These are phyloP conservation scores for Claviceps pazoutovae DNA, from an alignment of 2,329 filamentous ascomycete genomes.

Conservation along the genomic window DNA sequence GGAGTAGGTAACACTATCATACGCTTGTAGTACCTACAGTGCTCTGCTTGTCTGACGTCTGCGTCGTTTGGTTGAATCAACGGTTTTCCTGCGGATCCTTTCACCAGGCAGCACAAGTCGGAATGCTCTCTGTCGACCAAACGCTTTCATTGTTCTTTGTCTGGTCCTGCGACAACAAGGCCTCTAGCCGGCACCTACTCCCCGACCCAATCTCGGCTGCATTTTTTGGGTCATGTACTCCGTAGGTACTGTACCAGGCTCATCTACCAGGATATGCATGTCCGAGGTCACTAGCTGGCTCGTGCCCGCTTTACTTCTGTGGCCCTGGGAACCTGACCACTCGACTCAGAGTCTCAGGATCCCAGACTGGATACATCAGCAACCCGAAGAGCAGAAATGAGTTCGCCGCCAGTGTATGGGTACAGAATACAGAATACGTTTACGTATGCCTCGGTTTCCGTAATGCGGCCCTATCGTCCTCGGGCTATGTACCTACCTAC, in stretches of 20 bases:
- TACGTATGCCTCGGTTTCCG: too few species aligned
- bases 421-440: too few species aligned
- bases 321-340: background rate
- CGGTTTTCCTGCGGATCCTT: too few species aligned
- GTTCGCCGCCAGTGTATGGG: background rate
- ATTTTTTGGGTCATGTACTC: background rate
- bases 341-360: too few species aligned
- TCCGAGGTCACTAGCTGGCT: background rate
- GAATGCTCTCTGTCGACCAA: background rate
- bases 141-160: background rate
- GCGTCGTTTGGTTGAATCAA: too few species aligned
- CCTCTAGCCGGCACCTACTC: background rate
- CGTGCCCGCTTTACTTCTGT: background rate
- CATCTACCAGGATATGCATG: background rate
- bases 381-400: background rate
- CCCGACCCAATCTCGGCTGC: conserved; percentile 5
- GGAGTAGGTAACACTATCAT: too few species aligned
- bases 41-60: background rate
- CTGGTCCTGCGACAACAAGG: background rate
- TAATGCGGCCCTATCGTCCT: too few species aligned
- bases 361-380: too few species aligned
- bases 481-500: too few species aligned
- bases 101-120: too few species aligned
- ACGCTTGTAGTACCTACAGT: too few species aligned
- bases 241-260: background rate